A percentile compares a stretch with the other conserved stretches of the same genome.
phyloP scores from a whole-genome alignment of 331 rosid species.

The Malus hybrid region DNA sequence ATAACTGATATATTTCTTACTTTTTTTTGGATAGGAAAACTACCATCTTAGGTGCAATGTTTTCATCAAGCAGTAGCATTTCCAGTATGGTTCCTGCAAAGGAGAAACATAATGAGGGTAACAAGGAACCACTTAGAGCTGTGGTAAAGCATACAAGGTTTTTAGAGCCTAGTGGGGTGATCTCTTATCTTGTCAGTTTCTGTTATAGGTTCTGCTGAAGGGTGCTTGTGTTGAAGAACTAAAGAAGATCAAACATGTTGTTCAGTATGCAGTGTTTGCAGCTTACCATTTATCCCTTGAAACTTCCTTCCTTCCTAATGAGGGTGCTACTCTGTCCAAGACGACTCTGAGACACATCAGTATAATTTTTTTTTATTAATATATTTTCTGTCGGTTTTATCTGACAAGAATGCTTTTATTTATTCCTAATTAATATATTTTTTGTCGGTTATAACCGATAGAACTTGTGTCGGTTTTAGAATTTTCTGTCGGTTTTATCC shows the following conservation, averaged over 20 bases:
- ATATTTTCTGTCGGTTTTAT: too few relatives aligned
- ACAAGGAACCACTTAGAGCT: slow-evolving; percentile 71
- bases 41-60: slow-evolving; percentile 69
- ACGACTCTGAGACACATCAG: slow-evolving; percentile 21
- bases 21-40: slow-evolving; percentile 60
- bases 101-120: slow-evolving; percentile 60
- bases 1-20: slow-evolving; percentile 4
- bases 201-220: slow-evolving; percentile 72
- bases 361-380: too few relatives aligned
- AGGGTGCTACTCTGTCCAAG: slow-evolving; percentile 94
- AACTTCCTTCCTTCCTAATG: slow-evolving; percentile 95
- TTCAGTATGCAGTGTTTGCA: slow-evolving; percentile 91
- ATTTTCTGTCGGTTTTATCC: too few relatives aligned
- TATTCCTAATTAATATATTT: too few relatives aligned
- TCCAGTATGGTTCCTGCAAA: slow-evolving; percentile 58
- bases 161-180: not conserved
- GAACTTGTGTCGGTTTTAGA: too few relatives aligned
- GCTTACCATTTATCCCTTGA: slow-evolving; percentile 98
- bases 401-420: too few relatives aligned
- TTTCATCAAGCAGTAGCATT: slow-evolving; percentile 68
- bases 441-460: too few relatives aligned
- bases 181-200: slow-evolving; percentile 23
- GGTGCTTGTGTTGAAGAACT: slow-evolving; percentile 72
- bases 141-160: slow-evolving; percentile 23
- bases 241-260: slow-evolving; percentile 80